phyloP scores from a whole-genome alignment of 768 basidiomycete species.

The Phlegmacium glaucopus region DNA sequence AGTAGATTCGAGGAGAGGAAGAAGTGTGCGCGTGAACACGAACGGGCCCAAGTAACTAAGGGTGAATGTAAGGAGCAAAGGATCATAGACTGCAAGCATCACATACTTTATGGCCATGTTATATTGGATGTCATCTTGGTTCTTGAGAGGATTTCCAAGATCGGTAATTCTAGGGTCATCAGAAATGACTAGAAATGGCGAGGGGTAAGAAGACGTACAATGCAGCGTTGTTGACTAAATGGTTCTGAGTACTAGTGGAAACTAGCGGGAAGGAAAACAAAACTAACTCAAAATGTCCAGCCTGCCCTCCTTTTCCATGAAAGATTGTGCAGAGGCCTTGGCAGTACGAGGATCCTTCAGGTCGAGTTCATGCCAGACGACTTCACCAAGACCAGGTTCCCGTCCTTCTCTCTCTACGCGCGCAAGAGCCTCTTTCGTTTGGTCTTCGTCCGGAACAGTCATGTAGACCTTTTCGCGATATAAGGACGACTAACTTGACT shows the following conservation, averaged over 20 bases:
- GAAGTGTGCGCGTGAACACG: constrained; percentile 22
- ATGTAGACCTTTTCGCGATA: constrained; percentile 39
- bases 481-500: not conserved
- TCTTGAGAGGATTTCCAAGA: constrained; percentile 12
- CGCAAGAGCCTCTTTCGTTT: constrained; percentile 42
- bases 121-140: constrained; percentile 11
- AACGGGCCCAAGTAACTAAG: constrained; percentile 19
- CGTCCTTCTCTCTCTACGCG: constrained; percentile 32
- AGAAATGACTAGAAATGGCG: not conserved
- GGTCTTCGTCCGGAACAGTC: constrained; percentile 44
- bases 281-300: constrained; percentile 51
- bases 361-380: constrained; percentile 51
- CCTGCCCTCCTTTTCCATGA: constrained; percentile 44
- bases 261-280: not conserved
- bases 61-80: not conserved
- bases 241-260: not conserved
- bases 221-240: constrained; percentile 53
- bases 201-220: constrained; percentile 3
- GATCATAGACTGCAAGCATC: not conserved
- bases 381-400: constrained; percentile 38
- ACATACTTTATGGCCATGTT: constrained; percentile 19
- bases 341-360: constrained; percentile 42
- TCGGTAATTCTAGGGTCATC: constrained; percentile 8
- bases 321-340: constrained; percentile 42
- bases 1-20: constrained; percentile 22